Evolutionary conservation across 2,329 filamentous ascomycete species (phyloP), one percentile per base, ranked within the genome.

Genomic region (Colletotrichum abscissum): DNA sequence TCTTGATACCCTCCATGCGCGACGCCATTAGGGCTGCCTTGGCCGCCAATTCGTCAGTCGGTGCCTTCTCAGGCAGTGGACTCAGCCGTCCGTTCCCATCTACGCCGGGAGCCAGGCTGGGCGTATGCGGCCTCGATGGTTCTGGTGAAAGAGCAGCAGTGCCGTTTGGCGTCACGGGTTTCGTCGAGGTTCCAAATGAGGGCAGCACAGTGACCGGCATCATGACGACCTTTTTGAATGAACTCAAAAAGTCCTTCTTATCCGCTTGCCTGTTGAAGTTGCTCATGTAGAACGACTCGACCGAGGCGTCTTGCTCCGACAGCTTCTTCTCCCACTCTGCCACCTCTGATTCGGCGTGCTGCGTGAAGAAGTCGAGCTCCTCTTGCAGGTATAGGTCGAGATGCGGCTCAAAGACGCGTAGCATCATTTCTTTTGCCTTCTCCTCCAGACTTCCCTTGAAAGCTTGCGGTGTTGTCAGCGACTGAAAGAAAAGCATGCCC

Each of bases 151-250:
- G 78, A 9, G 74, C 68, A 4, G 81, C 78, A 8, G 79, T 73
- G 62, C 81, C 79, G 67, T 82, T 81, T 63, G 79, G 63, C 28
- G 78, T 63, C 26, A 80, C 49, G 6, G 75, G 63, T 67, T 76
- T 30, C 63, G 75, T 59, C 68, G 79, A 54, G 69, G 72, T 71
- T 56, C 82, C 75, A 73, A 94, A 90, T 59, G 89, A 92, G 1
- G 95, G 94, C 4, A 98, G 86, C 9, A 95, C 96, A 65, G 94
- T 97, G 62, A 99, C 96, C 2, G 97, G 97, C 92, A 98, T 97
- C 95, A 99, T 98, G 76, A 99, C 94, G 9, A 99, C 97, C 82
- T 98, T 98, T 80, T 95, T 98, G 87, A 99, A 99, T 0, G 95
- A 98, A 58, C 92, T 97, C 74, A 99, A 81, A 78, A 99, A 99